Conservation (phyloP, 148 eudicot species). For the Fagopyrum homotropicum region DNA sequence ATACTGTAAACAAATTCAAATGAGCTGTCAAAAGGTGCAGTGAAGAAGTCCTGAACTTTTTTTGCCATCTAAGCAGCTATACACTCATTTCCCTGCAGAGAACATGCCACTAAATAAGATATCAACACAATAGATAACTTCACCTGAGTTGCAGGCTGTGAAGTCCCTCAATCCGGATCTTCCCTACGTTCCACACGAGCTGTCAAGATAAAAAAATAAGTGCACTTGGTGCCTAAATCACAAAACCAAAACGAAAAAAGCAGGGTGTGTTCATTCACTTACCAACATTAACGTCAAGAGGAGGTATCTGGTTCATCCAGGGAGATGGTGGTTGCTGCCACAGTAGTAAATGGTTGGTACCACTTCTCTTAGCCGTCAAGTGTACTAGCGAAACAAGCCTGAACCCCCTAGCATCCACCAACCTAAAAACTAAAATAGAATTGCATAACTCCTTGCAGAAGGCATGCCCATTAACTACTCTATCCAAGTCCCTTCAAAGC, state of each 20-base stretch:
- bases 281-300: conserved; percentile 80
- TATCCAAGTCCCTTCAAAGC: background rate
- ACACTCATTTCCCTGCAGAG: background rate
- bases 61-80: background rate
- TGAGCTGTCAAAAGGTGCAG: conserved; percentile 7
- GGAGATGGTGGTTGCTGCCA: conserved; percentile 78
- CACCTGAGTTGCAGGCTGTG: conserved; percentile 77
- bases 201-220: conserved; percentile 16
- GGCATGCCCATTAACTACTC: background rate
- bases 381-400: background rate
- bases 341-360: conserved; percentile 17
- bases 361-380: background rate
- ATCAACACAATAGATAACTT: conserved; percentile 15
- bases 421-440: background rate
- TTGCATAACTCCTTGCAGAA: background rate
- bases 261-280: conserved; percentile 24
- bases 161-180: conserved; percentile 51
- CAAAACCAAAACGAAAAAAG: background rate
- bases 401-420: background rate
- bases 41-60: conserved; percentile 63
- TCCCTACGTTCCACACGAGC: conserved; percentile 87
- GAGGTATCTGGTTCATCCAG: conserved; percentile 79
- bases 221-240: background rate
- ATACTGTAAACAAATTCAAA: too few species aligned
- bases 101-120: background rate